phyloP scores from a whole-genome alignment of 169 alveolate genomes.

The Plasmodium adleri region DNA sequence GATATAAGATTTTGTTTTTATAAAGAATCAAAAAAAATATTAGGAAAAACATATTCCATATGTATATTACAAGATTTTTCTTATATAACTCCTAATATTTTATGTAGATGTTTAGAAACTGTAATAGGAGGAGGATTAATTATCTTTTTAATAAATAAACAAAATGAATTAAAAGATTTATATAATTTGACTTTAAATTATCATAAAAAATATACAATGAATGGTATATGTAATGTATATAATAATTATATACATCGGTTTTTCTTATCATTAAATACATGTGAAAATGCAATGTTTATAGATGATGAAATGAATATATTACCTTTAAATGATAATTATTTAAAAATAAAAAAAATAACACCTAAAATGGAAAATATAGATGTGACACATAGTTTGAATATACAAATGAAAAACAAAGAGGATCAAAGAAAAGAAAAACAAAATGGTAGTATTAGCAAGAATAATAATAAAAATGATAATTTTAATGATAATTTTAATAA shows the following conservation, averaged over 20 bases:
- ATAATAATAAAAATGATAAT: neutral
- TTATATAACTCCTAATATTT: constrained; percentile 99
- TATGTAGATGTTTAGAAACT: constrained; percentile 99
- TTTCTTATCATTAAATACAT: constrained; percentile 86
- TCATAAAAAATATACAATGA: constrained; percentile 94
- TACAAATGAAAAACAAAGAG: no score
- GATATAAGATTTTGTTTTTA: constrained; percentile 98
- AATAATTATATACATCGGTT: constrained; percentile 97
- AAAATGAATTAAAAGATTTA: constrained; percentile 88
- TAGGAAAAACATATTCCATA: constrained; percentile 98
- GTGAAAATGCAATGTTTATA: constrained; percentile 94
- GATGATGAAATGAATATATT: constrained; percentile 99
- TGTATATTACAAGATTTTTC: constrained; percentile 98
- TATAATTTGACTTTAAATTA: constrained; percentile 96
- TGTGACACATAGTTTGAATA: no score
- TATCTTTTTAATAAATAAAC: constrained; percentile 91
- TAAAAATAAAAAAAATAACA: constrained; percentile 28
- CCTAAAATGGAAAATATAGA: neutral
- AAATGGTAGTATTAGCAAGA: constrained; percentile 10
- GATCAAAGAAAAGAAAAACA: neutral
- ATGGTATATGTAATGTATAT: constrained; percentile 88
- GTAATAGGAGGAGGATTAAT: constrained; percentile 99
- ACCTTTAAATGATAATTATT: constrained; percentile 90
- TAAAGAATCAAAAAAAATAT: constrained; percentile 95
- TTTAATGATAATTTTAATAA: no score